Evolutionary conservation across 179 eudicot genomes (phyloP).

Genomic region (Spinacia oleracea): DNA sequence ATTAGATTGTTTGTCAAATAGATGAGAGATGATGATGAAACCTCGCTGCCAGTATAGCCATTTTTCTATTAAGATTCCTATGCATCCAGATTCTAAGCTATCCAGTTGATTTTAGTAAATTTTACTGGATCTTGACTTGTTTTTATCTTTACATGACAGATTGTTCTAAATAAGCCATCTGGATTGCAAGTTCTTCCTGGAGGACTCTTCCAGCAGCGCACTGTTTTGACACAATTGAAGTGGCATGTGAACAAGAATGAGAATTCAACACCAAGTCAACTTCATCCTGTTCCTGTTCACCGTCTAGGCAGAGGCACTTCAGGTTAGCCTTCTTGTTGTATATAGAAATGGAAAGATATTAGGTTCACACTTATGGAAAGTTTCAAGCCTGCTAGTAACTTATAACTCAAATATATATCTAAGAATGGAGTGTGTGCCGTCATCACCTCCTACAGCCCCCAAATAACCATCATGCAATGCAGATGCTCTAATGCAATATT

Average conservation of each 20-base stretch:
- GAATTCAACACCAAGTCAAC: constrained; percentile 36
- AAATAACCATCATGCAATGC: too few species aligned
- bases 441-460: too few species aligned
- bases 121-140: constrained; percentile 7
- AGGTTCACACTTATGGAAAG: too few species aligned
- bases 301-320: constrained; percentile 99
- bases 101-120: background rate
- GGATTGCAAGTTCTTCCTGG: constrained; percentile 97
- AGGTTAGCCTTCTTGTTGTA: constrained; percentile 47
- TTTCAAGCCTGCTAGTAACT: too few species aligned
- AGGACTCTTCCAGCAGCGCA: constrained; percentile 95
- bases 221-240: constrained; percentile 84
- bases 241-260: constrained; percentile 46
- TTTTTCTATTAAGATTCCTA: background rate
- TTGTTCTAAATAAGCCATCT: constrained; percentile 83
- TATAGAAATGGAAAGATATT: too few species aligned
- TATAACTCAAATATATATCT: too few species aligned
- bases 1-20: background rate
- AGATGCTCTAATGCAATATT: too few species aligned
- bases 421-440: too few species aligned
- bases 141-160: constrained; percentile 37
- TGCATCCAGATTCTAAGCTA: constrained; percentile 1
- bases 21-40: background rate
- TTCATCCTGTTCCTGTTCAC: constrained; percentile 89
- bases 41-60: background rate